Evolutionary conservation across 2,329 filamentous ascomycete species (phyloP).

Genomic region (Fusarium secorum): DNA sequence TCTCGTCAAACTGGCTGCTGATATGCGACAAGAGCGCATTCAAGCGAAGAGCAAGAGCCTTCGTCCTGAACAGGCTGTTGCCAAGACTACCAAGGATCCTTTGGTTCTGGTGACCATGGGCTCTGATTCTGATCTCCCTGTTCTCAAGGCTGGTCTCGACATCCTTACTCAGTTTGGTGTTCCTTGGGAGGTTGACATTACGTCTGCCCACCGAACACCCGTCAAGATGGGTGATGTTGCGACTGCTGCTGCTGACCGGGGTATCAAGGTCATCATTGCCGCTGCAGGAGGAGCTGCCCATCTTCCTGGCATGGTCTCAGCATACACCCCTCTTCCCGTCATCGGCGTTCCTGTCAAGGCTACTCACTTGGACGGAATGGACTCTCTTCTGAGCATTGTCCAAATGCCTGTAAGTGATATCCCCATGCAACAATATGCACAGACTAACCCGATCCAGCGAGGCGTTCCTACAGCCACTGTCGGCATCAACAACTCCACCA

Average conservation of each 20-base stretch:
- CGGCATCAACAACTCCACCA: slow-evolving; percentile 81
- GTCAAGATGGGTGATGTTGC: slow-evolving; percentile 74
- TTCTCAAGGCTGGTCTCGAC: slow-evolving; percentile 71
- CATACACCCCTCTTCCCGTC: slow-evolving; percentile 75
- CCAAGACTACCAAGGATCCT: slow-evolving; percentile 47
- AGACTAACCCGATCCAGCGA: slow-evolving; percentile 37
- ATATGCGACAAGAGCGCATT: slow-evolving; percentile 64
- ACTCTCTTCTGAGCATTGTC: slow-evolving; percentile 76
- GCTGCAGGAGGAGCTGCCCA: slow-evolving; percentile 78
- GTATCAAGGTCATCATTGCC: slow-evolving; percentile 78
- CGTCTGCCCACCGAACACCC: slow-evolving; percentile 80
- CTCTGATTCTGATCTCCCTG: slow-evolving; percentile 77
- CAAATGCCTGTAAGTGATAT: slow-evolving; percentile 67
- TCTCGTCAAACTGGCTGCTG: slow-evolving; percentile 71
- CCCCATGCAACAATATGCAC: fast-evolving
- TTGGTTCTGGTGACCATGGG: slow-evolving; percentile 84
- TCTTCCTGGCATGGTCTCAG: slow-evolving; percentile 77
- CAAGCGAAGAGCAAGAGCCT: slow-evolving; percentile 50
- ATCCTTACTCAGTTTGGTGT: slow-evolving; percentile 75
- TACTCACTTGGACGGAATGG: slow-evolving; percentile 74
- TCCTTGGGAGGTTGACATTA: slow-evolving; percentile 76
- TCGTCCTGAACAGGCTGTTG: slow-evolving; percentile 44
- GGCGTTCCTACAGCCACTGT: slow-evolving; percentile 79
- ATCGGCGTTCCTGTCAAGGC: slow-evolving; percentile 82
- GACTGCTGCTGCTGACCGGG: slow-evolving; percentile 66